Base-by-base conservation (phyloP, 495 filamentous ascomycete species). In the Rostrohypoxylon terebratum region DNA sequence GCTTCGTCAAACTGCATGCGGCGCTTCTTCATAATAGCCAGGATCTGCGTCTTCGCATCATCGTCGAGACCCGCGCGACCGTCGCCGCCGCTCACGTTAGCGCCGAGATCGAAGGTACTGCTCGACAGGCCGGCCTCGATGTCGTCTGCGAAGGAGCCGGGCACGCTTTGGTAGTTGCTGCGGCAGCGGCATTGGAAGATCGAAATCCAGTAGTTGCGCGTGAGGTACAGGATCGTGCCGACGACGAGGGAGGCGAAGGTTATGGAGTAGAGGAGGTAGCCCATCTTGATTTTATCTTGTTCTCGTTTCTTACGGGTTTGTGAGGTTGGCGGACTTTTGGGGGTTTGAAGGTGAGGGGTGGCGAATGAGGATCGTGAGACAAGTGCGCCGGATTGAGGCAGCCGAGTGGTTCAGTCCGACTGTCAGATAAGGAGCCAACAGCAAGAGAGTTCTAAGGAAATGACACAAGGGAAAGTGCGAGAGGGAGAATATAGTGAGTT, bases 1-100 rank as follows among this genome's bases (percentile, higher is more conserved):
- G 96, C 96, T 83, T 99, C 94, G 82, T 99, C 96, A 77, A 99
- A 98, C 59, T 84, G 84, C 16, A 97, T 85, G 67, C 89, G 86
- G 44, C 82, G 71, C 74, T 80, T 87, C 84, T 90, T 93, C 96
- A 99, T 99, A 78, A 99, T 94, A 66, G 84, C 86, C 68, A 91
- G 84, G 16, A 99, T 88, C 80, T 97, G 93, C 51, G 82, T 78
- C 84, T 98, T 98, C 13, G 86, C 91, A 40, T 75, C 80, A 45
- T 89, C 87, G 81, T 99, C 94, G 55, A 99, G 84, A 0, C 96
- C 96, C 1, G 87, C 86, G 62, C 96, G 87, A 4, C 81, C 81
- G 78, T 99, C 96, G 20, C 90, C 91, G 28, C 84, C 87, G 28
- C 88, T 88, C 18, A 99, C 80, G 82, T 99, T 99, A 23, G 85